phyloP scores from a whole-genome alignment of 2,329 filamentous ascomycete genomes.

The Dryadomyces sulphureus region DNA sequence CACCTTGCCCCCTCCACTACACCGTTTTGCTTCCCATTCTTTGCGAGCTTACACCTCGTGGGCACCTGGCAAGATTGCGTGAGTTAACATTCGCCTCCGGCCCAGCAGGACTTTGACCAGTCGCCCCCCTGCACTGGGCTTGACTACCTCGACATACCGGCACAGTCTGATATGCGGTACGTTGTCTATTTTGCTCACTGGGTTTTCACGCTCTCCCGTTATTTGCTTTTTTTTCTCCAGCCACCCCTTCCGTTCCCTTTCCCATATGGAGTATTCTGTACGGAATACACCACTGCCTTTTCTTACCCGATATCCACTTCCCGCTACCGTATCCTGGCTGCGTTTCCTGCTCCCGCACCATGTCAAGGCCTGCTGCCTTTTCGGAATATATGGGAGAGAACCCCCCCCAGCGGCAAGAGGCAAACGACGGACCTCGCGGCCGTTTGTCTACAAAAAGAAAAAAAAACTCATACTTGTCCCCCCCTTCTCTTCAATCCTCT shows the following conservation, averaged over 20 bases:
- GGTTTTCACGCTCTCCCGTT: background rate
- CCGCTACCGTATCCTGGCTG: background rate
- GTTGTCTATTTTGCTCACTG: conserved; percentile 15
- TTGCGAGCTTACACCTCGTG: background rate
- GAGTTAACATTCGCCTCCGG: conserved; percentile 10
- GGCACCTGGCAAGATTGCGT: background rate
- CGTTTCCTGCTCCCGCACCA: background rate
- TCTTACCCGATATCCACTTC: background rate
- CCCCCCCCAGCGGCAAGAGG: too few species aligned
- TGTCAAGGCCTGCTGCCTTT: too few species aligned
- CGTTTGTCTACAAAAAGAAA: too few species aligned
- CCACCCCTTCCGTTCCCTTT: too few species aligned
- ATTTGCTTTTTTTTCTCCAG: background rate
- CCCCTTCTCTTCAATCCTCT: background rate
- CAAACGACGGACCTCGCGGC: too few species aligned
- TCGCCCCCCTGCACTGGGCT: conserved; percentile 32
- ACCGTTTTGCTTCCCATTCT: background rate
- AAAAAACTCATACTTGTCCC: background rate
- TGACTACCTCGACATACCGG: conserved; percentile 38
- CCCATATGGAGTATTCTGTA: background rate
- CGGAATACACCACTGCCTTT: background rate
- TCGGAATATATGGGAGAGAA: too few species aligned
- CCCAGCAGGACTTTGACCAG: conserved; percentile 38
- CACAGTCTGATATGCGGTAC: conserved; percentile 40
- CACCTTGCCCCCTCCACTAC: background rate